Evolutionary conservation across 805 yeast genomes (phyloP).

Genomic region (Hagleromyces aurorensis): DNA sequence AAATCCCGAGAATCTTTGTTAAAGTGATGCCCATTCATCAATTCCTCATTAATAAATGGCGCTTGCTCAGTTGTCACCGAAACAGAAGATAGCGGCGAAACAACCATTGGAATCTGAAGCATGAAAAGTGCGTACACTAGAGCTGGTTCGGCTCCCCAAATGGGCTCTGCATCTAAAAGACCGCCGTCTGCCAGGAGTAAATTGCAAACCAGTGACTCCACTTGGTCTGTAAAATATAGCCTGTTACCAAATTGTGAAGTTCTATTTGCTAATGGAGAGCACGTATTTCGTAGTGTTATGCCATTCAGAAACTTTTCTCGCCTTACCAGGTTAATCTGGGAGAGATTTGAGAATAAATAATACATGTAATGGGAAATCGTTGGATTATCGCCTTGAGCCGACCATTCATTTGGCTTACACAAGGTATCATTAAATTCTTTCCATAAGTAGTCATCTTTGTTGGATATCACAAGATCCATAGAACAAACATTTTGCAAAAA

Average conservation of each 20-base stretch:
- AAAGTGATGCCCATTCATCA: conserved; percentile 1
- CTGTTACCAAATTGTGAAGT: conserved; percentile 25
- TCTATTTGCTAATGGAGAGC: conserved; percentile 18
- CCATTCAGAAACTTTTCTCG: conserved; percentile 13
- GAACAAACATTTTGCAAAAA: conserved; percentile 29
- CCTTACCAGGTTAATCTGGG: conserved; percentile 16
- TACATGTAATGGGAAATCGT: conserved; percentile 35
- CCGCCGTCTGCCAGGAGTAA: conserved; percentile 27
- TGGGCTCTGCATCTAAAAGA: conserved; percentile 23
- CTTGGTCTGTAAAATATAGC: conserved; percentile 20
- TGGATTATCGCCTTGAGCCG: conserved; percentile 30
- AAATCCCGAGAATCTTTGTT: conserved; percentile 17
- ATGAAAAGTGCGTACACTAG: conserved; percentile 22
- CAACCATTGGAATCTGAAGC: conserved; percentile 25
- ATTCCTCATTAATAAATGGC: conserved; percentile 1
- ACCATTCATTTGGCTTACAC: conserved; percentile 26
- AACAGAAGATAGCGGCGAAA: conserved; percentile 28
- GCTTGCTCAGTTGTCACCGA: conserved; percentile 7
- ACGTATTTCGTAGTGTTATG: conserved; percentile 19
- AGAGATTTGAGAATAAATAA: conserved; percentile 25
- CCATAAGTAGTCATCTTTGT: conserved; percentile 25
- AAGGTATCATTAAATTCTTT: conserved; percentile 14
- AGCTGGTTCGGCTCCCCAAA: conserved; percentile 20
- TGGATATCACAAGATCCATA: conserved; percentile 26
- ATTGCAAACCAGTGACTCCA: conserved; percentile 26